Evolutionary conservation across 2,329 filamentous ascomycete genomes (phyloP).

Genomic region (Hortaea sp.): DNA sequence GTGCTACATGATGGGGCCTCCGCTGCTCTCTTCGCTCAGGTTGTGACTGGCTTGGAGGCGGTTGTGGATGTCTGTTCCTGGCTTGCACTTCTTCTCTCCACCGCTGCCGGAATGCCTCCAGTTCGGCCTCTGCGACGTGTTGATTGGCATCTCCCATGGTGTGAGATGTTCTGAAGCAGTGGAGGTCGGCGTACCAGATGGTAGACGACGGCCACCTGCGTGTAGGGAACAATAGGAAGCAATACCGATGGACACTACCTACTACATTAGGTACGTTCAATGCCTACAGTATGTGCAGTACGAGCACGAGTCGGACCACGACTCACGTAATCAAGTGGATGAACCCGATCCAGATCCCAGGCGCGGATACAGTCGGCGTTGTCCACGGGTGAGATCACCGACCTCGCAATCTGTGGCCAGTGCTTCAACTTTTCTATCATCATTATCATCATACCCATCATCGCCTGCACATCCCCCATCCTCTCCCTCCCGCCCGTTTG

Average conservation of each 20-base stretch:
- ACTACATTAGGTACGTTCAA: too few relatives aligned
- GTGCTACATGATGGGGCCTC: constrained; percentile 2
- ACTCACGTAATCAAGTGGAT: too few relatives aligned
- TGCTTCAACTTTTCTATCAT: neutral
- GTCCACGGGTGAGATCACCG: neutral
- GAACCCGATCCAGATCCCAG: neutral
- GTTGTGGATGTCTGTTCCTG: constrained; percentile 29
- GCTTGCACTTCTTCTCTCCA: constrained; percentile 73
- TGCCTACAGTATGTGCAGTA: too few relatives aligned
- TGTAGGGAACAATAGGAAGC: too few relatives aligned
- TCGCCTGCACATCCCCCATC: neutral
- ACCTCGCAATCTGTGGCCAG: neutral
- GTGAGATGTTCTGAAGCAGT: neutral
- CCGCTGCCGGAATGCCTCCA: constrained; percentile 75
- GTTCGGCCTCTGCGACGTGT: constrained; percentile 43
- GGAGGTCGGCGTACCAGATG: too few relatives aligned
- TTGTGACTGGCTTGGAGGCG: too few relatives aligned
- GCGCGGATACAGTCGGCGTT: neutral
- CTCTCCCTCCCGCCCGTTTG: too few relatives aligned
- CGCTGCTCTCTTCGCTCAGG: constrained; percentile 2
- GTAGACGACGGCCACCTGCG: too few relatives aligned
- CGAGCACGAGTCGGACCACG: too few relatives aligned
- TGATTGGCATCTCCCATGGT: neutral
- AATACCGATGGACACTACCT: too few relatives aligned
- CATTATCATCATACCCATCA: neutral